These are phyloP conservation scores for Coemansia pectinata DNA, from an alignment of 192 early-diverging fungal species.

Conservation along the genomic window DNA sequence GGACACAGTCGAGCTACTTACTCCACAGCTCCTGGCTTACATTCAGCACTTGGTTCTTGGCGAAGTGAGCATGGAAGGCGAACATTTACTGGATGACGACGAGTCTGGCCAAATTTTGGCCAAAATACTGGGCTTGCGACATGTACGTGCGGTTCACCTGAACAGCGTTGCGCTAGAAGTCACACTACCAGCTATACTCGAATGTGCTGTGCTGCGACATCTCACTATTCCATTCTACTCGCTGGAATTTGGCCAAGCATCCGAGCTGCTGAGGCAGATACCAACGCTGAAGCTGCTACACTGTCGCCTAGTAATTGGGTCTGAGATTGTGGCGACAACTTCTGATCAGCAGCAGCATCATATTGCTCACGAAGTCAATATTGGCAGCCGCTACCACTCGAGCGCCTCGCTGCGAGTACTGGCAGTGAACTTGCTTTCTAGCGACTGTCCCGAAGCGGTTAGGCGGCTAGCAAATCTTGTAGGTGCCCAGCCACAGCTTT, in stretches of 20 bases:
- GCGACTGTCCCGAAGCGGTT: neutral
- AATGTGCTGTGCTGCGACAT: neutral
- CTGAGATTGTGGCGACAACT: neutral
- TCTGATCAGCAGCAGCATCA: neutral
- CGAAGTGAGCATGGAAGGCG: slow-evolving; percentile 11
- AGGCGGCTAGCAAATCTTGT: neutral
- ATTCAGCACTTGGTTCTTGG: neutral
- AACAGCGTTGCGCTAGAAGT: neutral
- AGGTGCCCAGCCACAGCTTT: neutral
- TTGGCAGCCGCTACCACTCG: neutral
- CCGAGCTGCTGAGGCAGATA: neutral
- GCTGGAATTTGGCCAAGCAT: neutral
- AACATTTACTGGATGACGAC: slow-evolving; percentile 13
- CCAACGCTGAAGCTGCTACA: neutral
- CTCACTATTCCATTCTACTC: slow-evolving; percentile 7
- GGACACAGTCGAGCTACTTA: slow-evolving; percentile 15
- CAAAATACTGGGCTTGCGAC: neutral
- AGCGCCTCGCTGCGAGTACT: neutral
- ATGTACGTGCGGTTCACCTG: neutral
- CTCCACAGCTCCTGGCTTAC: neutral
- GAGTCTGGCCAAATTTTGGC: slow-evolving; percentile 15
- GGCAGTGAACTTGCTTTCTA: neutral
- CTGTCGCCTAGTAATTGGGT: neutral
- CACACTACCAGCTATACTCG: neutral
- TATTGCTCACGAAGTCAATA: neutral